Conservation (phyloP, 179 eudicot species). For the Nepenthes alata region DNA sequence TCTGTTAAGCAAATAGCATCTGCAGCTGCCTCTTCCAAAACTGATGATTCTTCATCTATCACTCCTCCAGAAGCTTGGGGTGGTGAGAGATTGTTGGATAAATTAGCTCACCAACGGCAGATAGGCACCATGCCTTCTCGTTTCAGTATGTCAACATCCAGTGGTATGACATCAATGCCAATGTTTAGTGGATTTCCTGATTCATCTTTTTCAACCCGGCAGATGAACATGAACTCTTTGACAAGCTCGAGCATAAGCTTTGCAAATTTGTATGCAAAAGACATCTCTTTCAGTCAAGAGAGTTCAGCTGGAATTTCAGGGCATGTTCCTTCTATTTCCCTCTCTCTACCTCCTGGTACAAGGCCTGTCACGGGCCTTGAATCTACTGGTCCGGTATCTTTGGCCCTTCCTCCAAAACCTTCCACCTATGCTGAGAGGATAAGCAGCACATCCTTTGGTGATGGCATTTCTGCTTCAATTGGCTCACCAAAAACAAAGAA, state of each 20-base stretch:
- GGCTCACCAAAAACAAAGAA: slow-evolving; percentile 87
- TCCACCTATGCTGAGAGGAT: slow-evolving; percentile 85
- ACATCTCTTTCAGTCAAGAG: slow-evolving; percentile 40
- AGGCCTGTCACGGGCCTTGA: slow-evolving; percentile 39
- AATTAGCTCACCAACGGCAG: slow-evolving; percentile 36
- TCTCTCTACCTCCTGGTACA: slow-evolving; percentile 30
- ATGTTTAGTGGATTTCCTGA: slow-evolving; percentile 46
- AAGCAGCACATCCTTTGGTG: slow-evolving; percentile 45
- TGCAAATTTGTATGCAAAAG: slow-evolving; percentile 31
- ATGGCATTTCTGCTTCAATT: slow-evolving; percentile 36
- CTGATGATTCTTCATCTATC: slow-evolving; percentile 47
- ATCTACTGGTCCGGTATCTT: slow-evolving; percentile 30
- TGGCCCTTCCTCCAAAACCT: slow-evolving; percentile 47
- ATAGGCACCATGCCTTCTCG: slow-evolving; percentile 44
- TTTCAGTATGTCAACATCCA: slow-evolving; percentile 37
- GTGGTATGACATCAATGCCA: slow-evolving; percentile 30
- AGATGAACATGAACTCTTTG: slow-evolving; percentile 25
- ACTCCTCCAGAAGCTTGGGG: slow-evolving; percentile 98
- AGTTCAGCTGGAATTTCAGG: slow-evolving; percentile 32
- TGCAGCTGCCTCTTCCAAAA: slow-evolving; percentile 33
- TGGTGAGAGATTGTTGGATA: slow-evolving; percentile 62
- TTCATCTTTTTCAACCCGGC: slow-evolving; percentile 32
- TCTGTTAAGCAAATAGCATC: slow-evolving; percentile 33
- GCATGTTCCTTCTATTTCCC: slow-evolving; percentile 47
- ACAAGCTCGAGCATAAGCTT: slow-evolving; percentile 27